Base-by-base conservation (phyloP, 768 basidiomycete species). In the Cubamyces lactineus region DNA sequence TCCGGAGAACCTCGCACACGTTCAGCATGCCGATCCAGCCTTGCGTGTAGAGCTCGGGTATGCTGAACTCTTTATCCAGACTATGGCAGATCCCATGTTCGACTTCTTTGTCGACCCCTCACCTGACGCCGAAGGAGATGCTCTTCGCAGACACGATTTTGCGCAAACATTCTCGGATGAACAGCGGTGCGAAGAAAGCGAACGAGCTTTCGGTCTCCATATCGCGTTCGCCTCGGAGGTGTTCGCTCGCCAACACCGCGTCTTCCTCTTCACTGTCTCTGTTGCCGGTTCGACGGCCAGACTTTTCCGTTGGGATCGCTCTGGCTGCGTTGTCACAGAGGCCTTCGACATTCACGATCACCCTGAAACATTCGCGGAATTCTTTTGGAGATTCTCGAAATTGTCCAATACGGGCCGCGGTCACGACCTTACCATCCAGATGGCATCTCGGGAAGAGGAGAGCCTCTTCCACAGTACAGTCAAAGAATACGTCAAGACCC, bases 271-370 rank as follows among this genome's bases (percentile, higher is more conserved):
- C 66, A 63, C 72, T 0, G 40, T 77, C 40, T 68, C 64, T 21
- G 59, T 78, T 19, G 64, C 50, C 23, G 68, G 70, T 30, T 63
- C 66, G 0, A 52, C 53, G 21, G 73, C 66, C 19, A 71, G 76
- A 3, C 51, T 78, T 30, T 66, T 78, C 34, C 69, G 71, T 2
- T 67, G 69, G 61, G 77, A 78, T 59, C 70, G 76, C 4, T 61
- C 73, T 8, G 77, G 74, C 9, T 67, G 63, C 2, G 61, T 77
- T 16, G 74, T 76, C 7, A 67, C 75, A 0, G 55, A 59, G 23
- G 26, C 53, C 0, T 75, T 78, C 64, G 62, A 74, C 51, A 71
- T 69, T 28, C 49, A 55, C 2, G 13, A 66, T 8, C 23, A 72
- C 1, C 61, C 66, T 13, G 52, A 62, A 19, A 16, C 59, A 0